These are phyloP conservation scores for Lagenidium sp. DNA, from an alignment of 352 stramenopile species.

Conservation along the genomic window DNA sequence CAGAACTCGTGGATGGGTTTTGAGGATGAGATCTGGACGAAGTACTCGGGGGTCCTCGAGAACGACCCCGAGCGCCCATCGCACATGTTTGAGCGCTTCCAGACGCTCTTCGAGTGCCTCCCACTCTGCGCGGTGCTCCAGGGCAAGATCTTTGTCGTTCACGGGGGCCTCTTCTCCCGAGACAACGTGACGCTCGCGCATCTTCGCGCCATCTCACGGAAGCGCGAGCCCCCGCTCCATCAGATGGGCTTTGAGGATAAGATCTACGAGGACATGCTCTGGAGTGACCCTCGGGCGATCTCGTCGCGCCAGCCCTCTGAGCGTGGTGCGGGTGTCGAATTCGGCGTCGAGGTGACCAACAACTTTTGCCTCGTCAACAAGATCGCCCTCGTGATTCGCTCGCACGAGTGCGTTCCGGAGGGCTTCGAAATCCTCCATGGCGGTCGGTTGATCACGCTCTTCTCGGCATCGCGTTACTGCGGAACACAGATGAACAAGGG, in stretches of 20 bases:
- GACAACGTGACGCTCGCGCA: slow-evolving; percentile 89
- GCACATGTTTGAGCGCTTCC: slow-evolving; percentile 58
- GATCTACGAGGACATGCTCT: slow-evolving; percentile 92
- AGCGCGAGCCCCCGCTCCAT: slow-evolving; percentile 87
- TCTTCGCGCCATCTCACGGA: slow-evolving; percentile 85
- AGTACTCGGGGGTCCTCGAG: slow-evolving; percentile 61
- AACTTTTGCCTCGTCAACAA: slow-evolving; percentile 93
- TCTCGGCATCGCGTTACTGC: slow-evolving; percentile 90
- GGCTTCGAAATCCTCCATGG: slow-evolving; percentile 89
- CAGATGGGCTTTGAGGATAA: slow-evolving; percentile 86
- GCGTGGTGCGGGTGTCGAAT: slow-evolving; percentile 88
- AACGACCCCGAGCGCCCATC: slow-evolving; percentile 44
- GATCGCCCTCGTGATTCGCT: slow-evolving; percentile 89
- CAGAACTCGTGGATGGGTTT: slow-evolving; percentile 94
- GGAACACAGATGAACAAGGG: slow-evolving; percentile 91
- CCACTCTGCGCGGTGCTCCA: slow-evolving; percentile 89
- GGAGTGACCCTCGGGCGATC: slow-evolving; percentile 86
- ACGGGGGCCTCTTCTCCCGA: slow-evolving; percentile 89
- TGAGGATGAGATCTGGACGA: slow-evolving; percentile 82
- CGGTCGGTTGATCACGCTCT: slow-evolving; percentile 88
- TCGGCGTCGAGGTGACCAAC: slow-evolving; percentile 90
- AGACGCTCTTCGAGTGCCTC: slow-evolving; percentile 79
- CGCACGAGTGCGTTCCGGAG: slow-evolving; percentile 90
- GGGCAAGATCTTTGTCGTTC: slow-evolving; percentile 91
- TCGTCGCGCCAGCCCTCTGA: slow-evolving; percentile 65